Base-by-base conservation (phyloP, 192 early-diverging fungal species). In the Diversispora eburnea region DNA sequence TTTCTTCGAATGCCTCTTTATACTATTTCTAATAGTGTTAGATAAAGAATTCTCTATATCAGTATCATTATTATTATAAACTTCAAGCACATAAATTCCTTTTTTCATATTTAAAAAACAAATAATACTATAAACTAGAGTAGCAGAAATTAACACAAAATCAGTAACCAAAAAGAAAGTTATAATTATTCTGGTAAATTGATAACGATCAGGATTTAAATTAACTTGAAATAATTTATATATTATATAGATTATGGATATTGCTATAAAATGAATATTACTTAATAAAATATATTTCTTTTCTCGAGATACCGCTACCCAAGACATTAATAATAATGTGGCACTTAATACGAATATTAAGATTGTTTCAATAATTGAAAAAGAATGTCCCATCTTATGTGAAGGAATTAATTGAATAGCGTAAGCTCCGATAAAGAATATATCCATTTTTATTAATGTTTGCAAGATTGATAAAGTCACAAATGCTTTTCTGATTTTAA, bases 341-440 rank as follows among this genome's bases (percentile, higher is more conserved):
- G 65, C 62, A 9, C 80, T 78, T 12, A 81, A 12, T 9, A 81
- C 65, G 66, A 81, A 84, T n/a, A 84, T 76, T 6, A 80, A 12
- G 12, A 78, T 52, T 1, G 73, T 78, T 61, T 84, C 83, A 0
- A 64, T 66, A 0, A 76, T 54, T 1, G 67, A 67, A 45, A 61
- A 57, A 51, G 65, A 59, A 47, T 84, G 81, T 10, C 67, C 64
- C 4, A 84, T 76, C 3, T 67, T 43, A 33, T 67, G 56, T 3
- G 83, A 81, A n/a, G 83, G 83, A 19, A 84, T 79, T 12, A 84
- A 55, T 68, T 84, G 83, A 15, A 79, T 76, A 2, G 78, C 83
- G 43, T 80, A 84, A 3, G 80, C 70, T 39, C 79, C 76, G 8
- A 81, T 58, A 66, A 84, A 84, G 39, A 76, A 84, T 61, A 82